Conservation (phyloP, 2,329 filamentous ascomycete species). For the Cladosporium sp. region DNA sequence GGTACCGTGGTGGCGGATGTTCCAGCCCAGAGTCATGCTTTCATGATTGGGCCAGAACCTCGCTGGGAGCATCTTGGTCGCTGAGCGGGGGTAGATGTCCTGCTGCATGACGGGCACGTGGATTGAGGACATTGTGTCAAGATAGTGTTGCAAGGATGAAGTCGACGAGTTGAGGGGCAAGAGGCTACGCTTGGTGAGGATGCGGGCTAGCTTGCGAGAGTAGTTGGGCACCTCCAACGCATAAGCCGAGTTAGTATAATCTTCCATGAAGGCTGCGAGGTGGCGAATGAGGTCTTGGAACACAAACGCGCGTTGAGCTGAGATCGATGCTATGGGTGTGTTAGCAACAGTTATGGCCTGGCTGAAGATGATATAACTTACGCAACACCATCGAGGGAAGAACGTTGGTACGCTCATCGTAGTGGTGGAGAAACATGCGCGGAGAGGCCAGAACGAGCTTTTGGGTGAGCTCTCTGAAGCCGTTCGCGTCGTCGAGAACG, state of each 20-base stretch:
- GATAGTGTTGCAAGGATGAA: accelerated
- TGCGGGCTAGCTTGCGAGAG: not conserved
- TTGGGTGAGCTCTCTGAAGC: conserved; percentile 14
- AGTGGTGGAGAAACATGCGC: not conserved
- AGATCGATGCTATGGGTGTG: not conserved
- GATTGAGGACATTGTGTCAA: not conserved
- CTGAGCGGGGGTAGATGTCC: not conserved
- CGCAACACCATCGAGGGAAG: conserved; percentile 7
- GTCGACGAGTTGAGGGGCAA: not conserved
- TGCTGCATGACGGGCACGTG: conserved; percentile 1
- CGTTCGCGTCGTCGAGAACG: conserved; percentile 13
- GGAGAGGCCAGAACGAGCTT: conserved; percentile 5
- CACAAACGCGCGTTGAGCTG: not conserved
- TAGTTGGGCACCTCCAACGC: not conserved
- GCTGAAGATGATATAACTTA: too few species aligned
- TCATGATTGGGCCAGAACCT: not conserved
- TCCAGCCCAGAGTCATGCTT: not conserved
- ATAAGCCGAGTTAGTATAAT: not conserved
- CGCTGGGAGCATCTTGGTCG: too few species aligned
- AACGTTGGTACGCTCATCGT: not conserved
- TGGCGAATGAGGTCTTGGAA: not conserved
- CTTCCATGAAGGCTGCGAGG: not conserved
- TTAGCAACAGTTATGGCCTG: too few species aligned
- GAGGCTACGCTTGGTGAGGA: not conserved
- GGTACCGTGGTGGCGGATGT: too few species aligned